These are phyloP conservation scores for Magnaporthiopsis poae DNA, from an alignment of 2,329 filamentous ascomycete species.

Conservation along the genomic window DNA sequence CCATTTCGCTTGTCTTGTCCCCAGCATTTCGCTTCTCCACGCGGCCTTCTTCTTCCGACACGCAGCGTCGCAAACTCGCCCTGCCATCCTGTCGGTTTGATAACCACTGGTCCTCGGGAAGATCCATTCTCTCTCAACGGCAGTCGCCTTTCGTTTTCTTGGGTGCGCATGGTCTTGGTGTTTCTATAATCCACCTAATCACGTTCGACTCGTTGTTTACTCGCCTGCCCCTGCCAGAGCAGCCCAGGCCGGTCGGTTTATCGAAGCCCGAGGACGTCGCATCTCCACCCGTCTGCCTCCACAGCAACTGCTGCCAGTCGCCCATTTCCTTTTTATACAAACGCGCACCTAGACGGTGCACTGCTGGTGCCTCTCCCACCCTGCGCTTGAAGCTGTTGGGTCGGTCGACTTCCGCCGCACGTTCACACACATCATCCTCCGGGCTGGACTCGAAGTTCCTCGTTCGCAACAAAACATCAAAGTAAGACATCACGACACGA, in stretches of 20 bases:
- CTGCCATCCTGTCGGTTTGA: conserved; percentile 19
- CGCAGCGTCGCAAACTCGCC: conserved; percentile 25
- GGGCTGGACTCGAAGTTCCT: conserved; percentile 23
- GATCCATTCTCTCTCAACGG: conserved; percentile 14
- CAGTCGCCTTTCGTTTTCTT: conserved; percentile 19
- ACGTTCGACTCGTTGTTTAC: conserved; percentile 27
- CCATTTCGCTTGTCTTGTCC: conserved; percentile 2
- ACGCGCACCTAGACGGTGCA: conserved; percentile 18
- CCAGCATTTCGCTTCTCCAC: background rate
- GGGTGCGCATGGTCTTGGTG: conserved; percentile 19
- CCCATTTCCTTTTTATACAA: conserved; percentile 9
- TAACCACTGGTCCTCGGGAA: conserved; percentile 22
- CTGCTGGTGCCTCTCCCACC: conserved; percentile 13
- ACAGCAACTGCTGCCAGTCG: conserved; percentile 9
- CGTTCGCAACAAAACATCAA: conserved; percentile 49
- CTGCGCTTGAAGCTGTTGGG: conserved; percentile 21
- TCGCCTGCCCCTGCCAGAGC: conserved; percentile 10
- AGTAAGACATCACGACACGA: conserved; percentile 31
- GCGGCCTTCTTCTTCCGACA: conserved; percentile 21
- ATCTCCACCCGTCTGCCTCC: conserved; percentile 5
- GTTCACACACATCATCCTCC: conserved; percentile 13
- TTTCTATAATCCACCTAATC: conserved; percentile 34
- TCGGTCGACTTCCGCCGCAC: conserved; percentile 12
- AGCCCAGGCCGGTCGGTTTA: background rate
- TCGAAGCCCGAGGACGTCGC: background rate